Base-by-base conservation (phyloP, 345 rosid genomes). In the Alliaria petiolata region DNA sequence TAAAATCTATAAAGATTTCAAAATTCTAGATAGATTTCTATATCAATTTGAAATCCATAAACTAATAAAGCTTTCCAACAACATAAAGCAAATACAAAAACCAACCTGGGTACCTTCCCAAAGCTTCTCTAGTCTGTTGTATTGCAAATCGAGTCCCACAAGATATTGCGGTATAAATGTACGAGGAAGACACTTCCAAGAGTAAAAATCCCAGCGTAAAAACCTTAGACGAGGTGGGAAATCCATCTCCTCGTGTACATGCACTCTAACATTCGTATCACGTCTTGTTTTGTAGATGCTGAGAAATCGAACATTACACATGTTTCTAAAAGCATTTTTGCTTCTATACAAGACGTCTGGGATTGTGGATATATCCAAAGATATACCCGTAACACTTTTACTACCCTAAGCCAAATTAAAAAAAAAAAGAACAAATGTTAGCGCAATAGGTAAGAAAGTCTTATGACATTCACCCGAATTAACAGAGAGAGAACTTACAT, bases 121-220 rank as follows among this genome's bases (percentile, higher is more conserved):
- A 16, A 60, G 10, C 19, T 60, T 28, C 36, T 26, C 33, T 1
- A 60, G 47, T 7, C 1, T 0, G 15, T 0, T 59, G 0, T 8
- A 0, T 14, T 0, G 3, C 19, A 61, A 1, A 13, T 39, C 14
- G 40, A 76, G 70, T 31, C 65, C 52, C 6, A 79, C 77, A 2
- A 69, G 71, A 13, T 69, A 15, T 10, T 79, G 65, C 0, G 67
- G 72, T 1, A 6, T 3, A 46, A 74, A 38, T 1, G 26, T 54
- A 53, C 4, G 9, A 36, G 81, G 75, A 47, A 79, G 54, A 28
- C 49, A 52, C 35, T 49, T 61, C 6, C 36, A 6, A 0, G 85
- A 77, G 8, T 40, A 82, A 25, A 15, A 26, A 2, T 15, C 40
- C 83, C 81, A 76, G 0, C 40, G 17, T 16, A 82, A 42, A 31